Percentiles rank a stretch among this genome's conserved stretches.
phyloP scores from a whole-genome alignment of 164 flowering plant genomes.

The Akebia trifoliata region DNA sequence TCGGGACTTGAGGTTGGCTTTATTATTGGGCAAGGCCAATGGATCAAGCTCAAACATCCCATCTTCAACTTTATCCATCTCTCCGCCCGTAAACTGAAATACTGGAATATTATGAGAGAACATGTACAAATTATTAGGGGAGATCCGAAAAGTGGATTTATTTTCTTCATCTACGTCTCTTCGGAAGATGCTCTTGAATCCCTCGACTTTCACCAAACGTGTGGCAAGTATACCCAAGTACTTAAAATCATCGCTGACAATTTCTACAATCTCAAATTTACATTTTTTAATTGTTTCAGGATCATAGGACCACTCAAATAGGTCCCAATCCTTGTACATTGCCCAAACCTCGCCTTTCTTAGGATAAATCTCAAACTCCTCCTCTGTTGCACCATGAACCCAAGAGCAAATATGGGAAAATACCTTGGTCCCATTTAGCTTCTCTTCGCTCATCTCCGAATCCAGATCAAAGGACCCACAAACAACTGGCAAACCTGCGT shows the following conservation, averaged over 20 bases:
- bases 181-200: slow-evolving; percentile 26
- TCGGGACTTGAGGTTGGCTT: background rate
- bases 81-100: slow-evolving; percentile 27
- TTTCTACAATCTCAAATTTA: slow-evolving; percentile 29
- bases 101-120: slow-evolving; percentile 44
- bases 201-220: slow-evolving; percentile 27
- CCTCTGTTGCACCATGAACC: slow-evolving; percentile 19
- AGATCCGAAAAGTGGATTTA: slow-evolving; percentile 22
- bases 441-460: slow-evolving; percentile 13
- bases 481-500: slow-evolving; percentile 43
- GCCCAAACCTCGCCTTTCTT: slow-evolving; percentile 49
- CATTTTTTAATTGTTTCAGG: slow-evolving; percentile 20
- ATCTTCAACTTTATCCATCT: slow-evolving; percentile 19
- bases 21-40: slow-evolving; percentile 23
- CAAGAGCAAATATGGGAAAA: slow-evolving; percentile 30
- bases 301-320: slow-evolving; percentile 25
- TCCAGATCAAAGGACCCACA: slow-evolving; percentile 42
- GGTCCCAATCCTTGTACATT: slow-evolving; percentile 35
- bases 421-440: slow-evolving; percentile 11
- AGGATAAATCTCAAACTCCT: slow-evolving; percentile 34
- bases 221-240: slow-evolving; percentile 19
- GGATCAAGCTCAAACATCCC: slow-evolving; percentile 41
- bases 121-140: slow-evolving; percentile 23
- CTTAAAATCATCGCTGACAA: slow-evolving; percentile 28
- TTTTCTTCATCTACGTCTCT: slow-evolving; percentile 20